phyloP scores from a whole-genome alignment of 768 basidiomycete species.

The Chalciporus pseudorubinellus region DNA sequence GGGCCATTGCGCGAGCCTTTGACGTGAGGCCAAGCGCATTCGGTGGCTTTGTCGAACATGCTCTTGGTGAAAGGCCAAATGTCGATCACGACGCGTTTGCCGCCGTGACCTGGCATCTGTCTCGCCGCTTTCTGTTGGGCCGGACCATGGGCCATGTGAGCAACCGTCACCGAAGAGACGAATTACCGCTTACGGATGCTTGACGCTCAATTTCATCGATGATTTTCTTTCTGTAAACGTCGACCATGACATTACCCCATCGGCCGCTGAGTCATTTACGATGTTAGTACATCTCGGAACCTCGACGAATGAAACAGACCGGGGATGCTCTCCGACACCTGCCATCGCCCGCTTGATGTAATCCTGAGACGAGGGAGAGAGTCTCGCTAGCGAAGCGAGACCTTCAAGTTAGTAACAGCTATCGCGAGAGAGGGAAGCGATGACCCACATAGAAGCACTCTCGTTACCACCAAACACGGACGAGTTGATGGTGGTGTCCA shows the following conservation, averaged over 20 bases:
- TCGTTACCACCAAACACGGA: no score
- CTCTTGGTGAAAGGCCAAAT: neutral
- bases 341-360: neutral
- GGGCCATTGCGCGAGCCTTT: constrained; percentile 9
- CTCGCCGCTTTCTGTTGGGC: constrained; percentile 6
- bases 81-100: neutral
- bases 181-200: neutral
- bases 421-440: no score
- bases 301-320: neutral
- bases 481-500: no score
- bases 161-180: no score
- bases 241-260: constrained; percentile 18
- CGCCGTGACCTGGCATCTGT: constrained; percentile 1
- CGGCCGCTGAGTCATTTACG: constrained; percentile 7
- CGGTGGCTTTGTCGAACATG: neutral
- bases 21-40: constrained; percentile 17
- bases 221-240: constrained; percentile 12
- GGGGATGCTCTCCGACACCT: neutral
- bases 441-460: no score
- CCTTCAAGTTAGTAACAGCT: no score
- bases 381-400: neutral
- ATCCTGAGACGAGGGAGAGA: neutral
- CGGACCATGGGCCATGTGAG: neutral
- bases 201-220: constrained; percentile 4
- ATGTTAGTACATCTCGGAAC: neutral